Base-by-base conservation (phyloP, 2,329 filamentous ascomycete genomes). In the Colletotrichum echinochloae region DNA sequence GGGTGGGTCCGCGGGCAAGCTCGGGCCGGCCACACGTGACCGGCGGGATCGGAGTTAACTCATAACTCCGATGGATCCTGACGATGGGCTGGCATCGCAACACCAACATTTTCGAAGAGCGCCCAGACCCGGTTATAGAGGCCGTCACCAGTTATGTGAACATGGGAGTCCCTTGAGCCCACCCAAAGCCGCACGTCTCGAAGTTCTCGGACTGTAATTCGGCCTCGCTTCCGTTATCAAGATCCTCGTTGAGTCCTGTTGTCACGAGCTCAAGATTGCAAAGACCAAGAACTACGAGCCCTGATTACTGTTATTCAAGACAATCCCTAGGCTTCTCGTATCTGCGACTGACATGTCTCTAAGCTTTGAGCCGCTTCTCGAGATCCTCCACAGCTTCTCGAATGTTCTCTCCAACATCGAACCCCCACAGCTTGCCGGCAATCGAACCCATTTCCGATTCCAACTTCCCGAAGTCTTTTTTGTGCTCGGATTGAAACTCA, bases 401-500 rank as follows among this genome's bases (percentile, higher is more conserved):
- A 12, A 63, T 35, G 7, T 55, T 46, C 20, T 5, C 18, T 2
- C 55, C 37, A 5, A 63, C 3, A 26, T 46, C 37, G 3, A 63
- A 63, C 23, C 3, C 5, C 49, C 37, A 55, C 49, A 28, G 1
- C n/a, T 55, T 8, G 5, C 23, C 6, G 7, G 28, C 8, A 7
- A 16, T 18, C 28, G 41, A 8, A 6, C 30, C 11, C 18, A 67
- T 3, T 20, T 62, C 57, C 18, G 33, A 33, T 1, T 23, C 49
- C 2, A 67, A 9, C 48, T 41, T 63, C 12, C 54, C 28, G 18
- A 69, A 55, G 33, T 69, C 60, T 4, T 41, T 60, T 1, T 60
- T 65, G 14, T 65, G 20, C 28, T 69, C 65, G 1, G 83, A 76
- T 59, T 83, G 75, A 78, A 83, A 83, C 72, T 87, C 79, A 74